Conservation (phyloP, 2,329 filamentous ascomycete species). For the Malbranchea cinnamomea region DNA sequence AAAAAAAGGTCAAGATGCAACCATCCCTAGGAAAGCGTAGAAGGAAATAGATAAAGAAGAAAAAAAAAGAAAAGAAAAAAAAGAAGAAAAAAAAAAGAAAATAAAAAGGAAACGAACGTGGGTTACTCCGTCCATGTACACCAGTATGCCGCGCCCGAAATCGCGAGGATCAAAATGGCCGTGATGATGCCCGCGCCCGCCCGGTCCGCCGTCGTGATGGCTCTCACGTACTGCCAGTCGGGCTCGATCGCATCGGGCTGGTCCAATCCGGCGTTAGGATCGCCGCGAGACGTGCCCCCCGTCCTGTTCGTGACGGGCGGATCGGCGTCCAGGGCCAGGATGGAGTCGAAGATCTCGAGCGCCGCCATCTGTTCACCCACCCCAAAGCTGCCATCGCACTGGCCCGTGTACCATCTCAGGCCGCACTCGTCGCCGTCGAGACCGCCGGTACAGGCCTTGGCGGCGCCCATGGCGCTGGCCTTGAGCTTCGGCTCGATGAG, state of each 20-base stretch:
- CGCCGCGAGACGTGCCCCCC: slow-evolving; percentile 39
- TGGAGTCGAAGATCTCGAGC: slow-evolving; percentile 47
- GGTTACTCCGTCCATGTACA: too few species aligned
- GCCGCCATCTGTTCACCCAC: slow-evolving; percentile 58
- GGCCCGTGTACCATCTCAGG: slow-evolving; percentile 43
- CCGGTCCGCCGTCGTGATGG: slow-evolving; percentile 20
- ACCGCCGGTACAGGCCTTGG: slow-evolving; percentile 47
- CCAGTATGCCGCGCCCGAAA: slow-evolving; percentile 12
- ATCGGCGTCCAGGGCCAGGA: slow-evolving; percentile 34
- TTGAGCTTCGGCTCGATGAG: slow-evolving; percentile 44
- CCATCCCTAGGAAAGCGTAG: too few species aligned
- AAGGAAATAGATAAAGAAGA: not conserved
- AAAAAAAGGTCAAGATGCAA: too few species aligned
- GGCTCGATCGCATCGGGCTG: not conserved
- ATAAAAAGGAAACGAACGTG: not conserved
- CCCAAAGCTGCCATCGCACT: slow-evolving; percentile 43
- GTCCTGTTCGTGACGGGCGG: slow-evolving; percentile 37
- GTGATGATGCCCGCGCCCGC: slow-evolving; percentile 27
- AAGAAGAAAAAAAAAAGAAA: slow-evolving; percentile 1
- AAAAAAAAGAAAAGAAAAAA: not conserved
- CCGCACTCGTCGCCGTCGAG: slow-evolving; percentile 45
- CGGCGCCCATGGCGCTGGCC: slow-evolving; percentile 44
- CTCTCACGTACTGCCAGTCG: too few species aligned
- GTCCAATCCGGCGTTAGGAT: slow-evolving; percentile 21
- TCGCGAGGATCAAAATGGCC: slow-evolving; percentile 15